These are phyloP conservation scores for Podaxis rugospora DNA, from an alignment of 768 basidiomycete species.

Conservation along the genomic window DNA sequence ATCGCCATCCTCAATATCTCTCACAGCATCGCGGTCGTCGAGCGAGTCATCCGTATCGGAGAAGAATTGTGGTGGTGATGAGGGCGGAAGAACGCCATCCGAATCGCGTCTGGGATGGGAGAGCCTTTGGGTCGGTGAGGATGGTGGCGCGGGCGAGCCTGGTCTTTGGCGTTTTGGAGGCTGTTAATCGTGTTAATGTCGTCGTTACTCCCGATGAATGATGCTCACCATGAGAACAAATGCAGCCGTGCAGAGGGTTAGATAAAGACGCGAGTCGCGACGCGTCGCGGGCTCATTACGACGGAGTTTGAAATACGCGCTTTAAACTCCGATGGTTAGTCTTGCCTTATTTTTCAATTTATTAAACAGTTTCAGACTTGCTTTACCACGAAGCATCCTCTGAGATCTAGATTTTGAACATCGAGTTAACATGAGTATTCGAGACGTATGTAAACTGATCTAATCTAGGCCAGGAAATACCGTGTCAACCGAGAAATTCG, in stretches of 20 bases:
- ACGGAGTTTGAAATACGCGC: conserved; percentile 42
- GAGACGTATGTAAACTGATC: too few relatives aligned
- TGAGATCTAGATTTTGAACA: too few relatives aligned
- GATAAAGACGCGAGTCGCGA: conserved; percentile 14
- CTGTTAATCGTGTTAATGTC: conserved; percentile 12
- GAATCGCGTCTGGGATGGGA: conserved; percentile 51
- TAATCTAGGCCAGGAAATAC: too few relatives aligned
- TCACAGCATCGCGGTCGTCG: conserved; percentile 64
- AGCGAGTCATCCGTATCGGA: conserved; percentile 83
- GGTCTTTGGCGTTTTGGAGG: conserved; percentile 64
- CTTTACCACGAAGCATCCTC: too few relatives aligned
- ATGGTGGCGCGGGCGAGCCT: conserved; percentile 45
- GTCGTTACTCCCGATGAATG: conserved; percentile 12
- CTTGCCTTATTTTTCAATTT: not conserved
- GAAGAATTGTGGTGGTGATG: conserved; percentile 79
- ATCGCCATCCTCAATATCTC: conserved; percentile 64
- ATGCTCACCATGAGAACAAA: not conserved
- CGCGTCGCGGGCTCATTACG: conserved; percentile 23
- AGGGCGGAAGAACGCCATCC: conserved; percentile 78
- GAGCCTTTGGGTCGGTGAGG: conserved; percentile 40
- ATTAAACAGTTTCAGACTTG: not conserved
- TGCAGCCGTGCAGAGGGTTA: not conserved
- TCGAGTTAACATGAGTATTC: too few relatives aligned
- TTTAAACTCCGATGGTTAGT: conserved; percentile 4
- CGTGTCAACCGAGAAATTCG: too few relatives aligned